Evolutionary conservation across 768 basidiomycete species (phyloP).

Genomic region (Leucogyrophana mollusca): DNA sequence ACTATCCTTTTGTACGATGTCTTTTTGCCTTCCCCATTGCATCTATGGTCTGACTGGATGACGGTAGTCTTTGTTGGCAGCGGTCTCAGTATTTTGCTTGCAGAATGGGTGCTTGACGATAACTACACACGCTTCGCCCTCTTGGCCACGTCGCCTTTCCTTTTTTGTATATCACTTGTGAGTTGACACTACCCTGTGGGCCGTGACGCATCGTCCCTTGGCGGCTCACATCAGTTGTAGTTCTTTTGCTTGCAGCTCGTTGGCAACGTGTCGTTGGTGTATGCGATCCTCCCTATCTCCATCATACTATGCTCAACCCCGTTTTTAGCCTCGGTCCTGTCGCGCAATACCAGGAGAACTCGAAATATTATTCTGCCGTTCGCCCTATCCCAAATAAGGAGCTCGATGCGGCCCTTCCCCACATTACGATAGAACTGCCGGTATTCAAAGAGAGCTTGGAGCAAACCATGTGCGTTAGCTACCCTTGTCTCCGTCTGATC

Average conservation of each 20-base stretch:
- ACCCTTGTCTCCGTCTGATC: no score
- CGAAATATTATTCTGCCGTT: slow-evolving; percentile 75
- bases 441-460: slow-evolving; percentile 85
- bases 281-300: slow-evolving; percentile 20
- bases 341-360: slow-evolving; percentile 83
- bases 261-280: slow-evolving; percentile 62
- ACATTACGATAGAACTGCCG: slow-evolving; percentile 79
- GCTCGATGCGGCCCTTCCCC: slow-evolving; percentile 64
- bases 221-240: slow-evolving; percentile 31
- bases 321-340: slow-evolving; percentile 67
- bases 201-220: neutral
- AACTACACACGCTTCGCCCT: slow-evolving; percentile 63
- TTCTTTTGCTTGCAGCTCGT: slow-evolving; percentile 76
- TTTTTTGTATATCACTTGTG: slow-evolving; percentile 75
- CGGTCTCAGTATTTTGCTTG: slow-evolving; percentile 56
- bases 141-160: slow-evolving; percentile 61
- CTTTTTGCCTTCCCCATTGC: neutral
- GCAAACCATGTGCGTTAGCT: slow-evolving; percentile 66
- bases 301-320: neutral
- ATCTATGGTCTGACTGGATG: slow-evolving; percentile 6
- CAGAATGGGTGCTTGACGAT: slow-evolving; percentile 68
- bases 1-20: slow-evolving; percentile 56
- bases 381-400: slow-evolving; percentile 58
- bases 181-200: no score
- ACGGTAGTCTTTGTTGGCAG: slow-evolving; percentile 67